phyloP scores from a whole-genome alignment of 2,329 filamentous ascomycete genomes.

The Penicillium palitans region DNA sequence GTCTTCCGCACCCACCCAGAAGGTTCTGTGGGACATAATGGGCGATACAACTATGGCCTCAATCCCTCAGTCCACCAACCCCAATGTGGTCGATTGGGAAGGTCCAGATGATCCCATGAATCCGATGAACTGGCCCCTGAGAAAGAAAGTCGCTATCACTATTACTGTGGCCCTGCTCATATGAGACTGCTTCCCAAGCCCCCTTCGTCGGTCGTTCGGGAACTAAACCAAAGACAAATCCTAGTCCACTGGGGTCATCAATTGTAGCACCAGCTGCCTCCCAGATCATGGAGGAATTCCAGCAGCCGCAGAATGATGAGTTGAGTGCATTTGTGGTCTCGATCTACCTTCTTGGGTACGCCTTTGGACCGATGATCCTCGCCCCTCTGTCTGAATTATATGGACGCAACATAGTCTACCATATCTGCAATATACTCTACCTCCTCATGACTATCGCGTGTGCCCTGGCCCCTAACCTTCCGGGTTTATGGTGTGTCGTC shows the following conservation, averaged over 20 bases:
- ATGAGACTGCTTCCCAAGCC: background rate
- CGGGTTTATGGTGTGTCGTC: constrained; percentile 55
- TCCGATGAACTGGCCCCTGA: background rate
- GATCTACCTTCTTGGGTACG: constrained; percentile 45
- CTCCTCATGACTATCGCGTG: constrained; percentile 61
- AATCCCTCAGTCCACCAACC: background rate
- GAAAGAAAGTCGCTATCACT: background rate
- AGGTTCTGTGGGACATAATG: background rate
- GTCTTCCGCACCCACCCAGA: background rate
- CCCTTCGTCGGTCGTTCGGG: background rate
- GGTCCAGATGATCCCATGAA: background rate
- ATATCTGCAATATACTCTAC: constrained; percentile 53
- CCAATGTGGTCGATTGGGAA: background rate
- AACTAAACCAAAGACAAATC: constrained; percentile 15
- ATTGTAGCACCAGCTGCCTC: constrained; percentile 13
- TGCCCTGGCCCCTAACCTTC: constrained; percentile 57
- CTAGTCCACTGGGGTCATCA: constrained; percentile 36
- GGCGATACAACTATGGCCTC: background rate
- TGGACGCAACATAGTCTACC: constrained; percentile 58
- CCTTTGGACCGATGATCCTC: constrained; percentile 57
- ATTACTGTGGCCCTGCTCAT: background rate
- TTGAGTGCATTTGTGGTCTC: constrained; percentile 39
- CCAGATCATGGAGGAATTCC: background rate
- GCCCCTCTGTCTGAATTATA: constrained; percentile 64
- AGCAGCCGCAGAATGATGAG: constrained; percentile 43